phyloP scores from a whole-genome alignment of 306 rosid species.

The Vigna mungo region DNA sequence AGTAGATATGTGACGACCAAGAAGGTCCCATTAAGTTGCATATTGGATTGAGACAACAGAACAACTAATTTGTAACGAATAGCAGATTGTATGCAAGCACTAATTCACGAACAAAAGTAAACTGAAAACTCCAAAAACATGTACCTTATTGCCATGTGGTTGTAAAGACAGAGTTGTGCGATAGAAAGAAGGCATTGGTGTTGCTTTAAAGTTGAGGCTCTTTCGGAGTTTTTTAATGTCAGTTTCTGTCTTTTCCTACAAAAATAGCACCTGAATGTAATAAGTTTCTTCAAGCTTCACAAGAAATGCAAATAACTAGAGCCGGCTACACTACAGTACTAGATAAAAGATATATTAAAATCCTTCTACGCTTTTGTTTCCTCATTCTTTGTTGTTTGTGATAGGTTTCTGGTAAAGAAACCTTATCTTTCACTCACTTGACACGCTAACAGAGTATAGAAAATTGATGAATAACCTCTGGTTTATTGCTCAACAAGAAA shows the following conservation, averaged over 20 bases:
- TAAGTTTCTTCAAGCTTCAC: conserved; percentile 39
- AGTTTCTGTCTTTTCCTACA: conserved; percentile 71
- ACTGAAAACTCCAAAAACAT: conserved; percentile 4
- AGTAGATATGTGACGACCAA: neutral
- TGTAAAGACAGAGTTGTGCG: conserved; percentile 43
- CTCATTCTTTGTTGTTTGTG: neutral
- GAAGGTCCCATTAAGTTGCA: conserved; percentile 14
- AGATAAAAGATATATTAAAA: neutral
- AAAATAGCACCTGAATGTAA: conserved; percentile 21
- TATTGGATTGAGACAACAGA: neutral
- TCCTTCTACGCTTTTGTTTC: neutral
- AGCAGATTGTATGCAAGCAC: neutral
- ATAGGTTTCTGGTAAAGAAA: too few species aligned
- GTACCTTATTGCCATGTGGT: conserved; percentile 65
- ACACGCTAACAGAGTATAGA: too few species aligned
- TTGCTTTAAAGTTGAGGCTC: conserved; percentile 79
- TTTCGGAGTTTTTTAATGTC: conserved; percentile 65
- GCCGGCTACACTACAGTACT: neutral
- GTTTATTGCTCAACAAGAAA: too few species aligned
- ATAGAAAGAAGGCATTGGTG: conserved; percentile 77
- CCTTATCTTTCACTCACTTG: too few species aligned
- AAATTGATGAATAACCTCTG: too few species aligned
- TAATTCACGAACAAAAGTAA: neutral
- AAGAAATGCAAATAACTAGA: neutral
- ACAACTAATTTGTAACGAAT: conserved; percentile 3